These are phyloP conservation scores for Parietaria judaica DNA, from an alignment of 306 rosid species.

Conservation along the genomic window DNA sequence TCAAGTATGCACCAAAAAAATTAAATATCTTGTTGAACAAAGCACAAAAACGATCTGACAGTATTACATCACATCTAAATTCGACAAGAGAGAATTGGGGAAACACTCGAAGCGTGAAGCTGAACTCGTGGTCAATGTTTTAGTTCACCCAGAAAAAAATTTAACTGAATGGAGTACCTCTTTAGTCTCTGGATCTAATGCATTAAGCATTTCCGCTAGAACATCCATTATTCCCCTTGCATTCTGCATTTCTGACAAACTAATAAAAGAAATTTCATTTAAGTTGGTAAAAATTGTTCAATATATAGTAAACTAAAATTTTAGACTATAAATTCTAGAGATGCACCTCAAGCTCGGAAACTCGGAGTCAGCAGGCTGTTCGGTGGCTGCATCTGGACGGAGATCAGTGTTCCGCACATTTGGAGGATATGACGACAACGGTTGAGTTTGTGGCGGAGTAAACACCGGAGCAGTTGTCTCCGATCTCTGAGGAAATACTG, in stretches of 20 bases:
- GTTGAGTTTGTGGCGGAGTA: constrained; percentile 87
- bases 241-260: constrained; percentile 92
- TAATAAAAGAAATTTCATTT: constrained; percentile 27
- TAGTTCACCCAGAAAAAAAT: not conserved
- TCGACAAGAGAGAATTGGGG: not conserved
- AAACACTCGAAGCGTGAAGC: too few species aligned
- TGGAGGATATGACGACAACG: constrained; percentile 72
- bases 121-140: too few species aligned
- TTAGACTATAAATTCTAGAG: constrained; percentile 12
- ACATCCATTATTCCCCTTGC: constrained; percentile 96
- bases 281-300: not conserved
- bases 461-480: constrained; percentile 76
- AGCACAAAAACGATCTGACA: not conserved
- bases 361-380: constrained; percentile 69
- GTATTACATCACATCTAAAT: too few species aligned
- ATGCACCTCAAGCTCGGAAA: constrained; percentile 80
- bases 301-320: too few species aligned
- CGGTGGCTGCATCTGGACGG: constrained; percentile 42
- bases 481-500: constrained; percentile 81
- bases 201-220: constrained; percentile 87
- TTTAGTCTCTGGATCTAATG: constrained; percentile 70
- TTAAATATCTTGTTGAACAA: not conserved
- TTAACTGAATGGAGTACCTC: constrained; percentile 46
- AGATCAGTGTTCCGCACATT: constrained; percentile 45
- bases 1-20: too few species aligned